Evolutionary conservation across 1,139 yeast species (phyloP).

Genomic region (Debaryomyces sp.): DNA sequence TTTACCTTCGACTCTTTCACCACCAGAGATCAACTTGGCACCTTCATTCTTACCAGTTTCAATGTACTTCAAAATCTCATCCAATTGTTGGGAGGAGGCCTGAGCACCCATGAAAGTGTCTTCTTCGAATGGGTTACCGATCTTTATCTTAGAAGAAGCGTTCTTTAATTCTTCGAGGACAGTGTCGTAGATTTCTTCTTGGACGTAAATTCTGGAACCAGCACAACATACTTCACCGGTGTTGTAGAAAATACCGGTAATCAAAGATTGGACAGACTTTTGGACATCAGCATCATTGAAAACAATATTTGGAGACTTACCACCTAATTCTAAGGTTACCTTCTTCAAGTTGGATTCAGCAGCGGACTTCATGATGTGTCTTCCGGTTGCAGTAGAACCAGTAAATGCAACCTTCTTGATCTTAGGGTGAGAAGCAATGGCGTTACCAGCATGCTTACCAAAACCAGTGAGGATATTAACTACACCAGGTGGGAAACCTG

Average conservation of each 20-base stretch:
- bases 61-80: slow-evolving; percentile 73
- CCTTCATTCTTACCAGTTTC: slow-evolving; percentile 76
- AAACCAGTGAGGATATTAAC: slow-evolving; percentile 75
- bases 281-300: slow-evolving; percentile 74
- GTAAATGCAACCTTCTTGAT: slow-evolving; percentile 83
- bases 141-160: slow-evolving; percentile 57
- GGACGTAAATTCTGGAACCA: slow-evolving; percentile 80
- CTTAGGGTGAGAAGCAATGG: slow-evolving; percentile 66
- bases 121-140: slow-evolving; percentile 79
- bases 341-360: slow-evolving; percentile 71
- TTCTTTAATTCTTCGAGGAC: slow-evolving; percentile 60
- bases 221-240: slow-evolving; percentile 91
- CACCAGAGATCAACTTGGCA: slow-evolving; percentile 76
- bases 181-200: slow-evolving; percentile 73
- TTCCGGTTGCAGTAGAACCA: slow-evolving; percentile 84
- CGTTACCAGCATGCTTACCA: slow-evolving; percentile 78
- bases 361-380: slow-evolving; percentile 71
- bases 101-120: slow-evolving; percentile 84
- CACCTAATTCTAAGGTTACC: slow-evolving; percentile 84
- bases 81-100: slow-evolving; percentile 72
- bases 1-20: slow-evolving; percentile 64
- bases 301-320: slow-evolving; percentile 81
- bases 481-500: slow-evolving; percentile 82
- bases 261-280: slow-evolving; percentile 60
- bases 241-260: slow-evolving; percentile 64